These are phyloP conservation scores for Acidomyces sp. DNA, from an alignment of 495 filamentous ascomycete species.

Conservation along the genomic window DNA sequence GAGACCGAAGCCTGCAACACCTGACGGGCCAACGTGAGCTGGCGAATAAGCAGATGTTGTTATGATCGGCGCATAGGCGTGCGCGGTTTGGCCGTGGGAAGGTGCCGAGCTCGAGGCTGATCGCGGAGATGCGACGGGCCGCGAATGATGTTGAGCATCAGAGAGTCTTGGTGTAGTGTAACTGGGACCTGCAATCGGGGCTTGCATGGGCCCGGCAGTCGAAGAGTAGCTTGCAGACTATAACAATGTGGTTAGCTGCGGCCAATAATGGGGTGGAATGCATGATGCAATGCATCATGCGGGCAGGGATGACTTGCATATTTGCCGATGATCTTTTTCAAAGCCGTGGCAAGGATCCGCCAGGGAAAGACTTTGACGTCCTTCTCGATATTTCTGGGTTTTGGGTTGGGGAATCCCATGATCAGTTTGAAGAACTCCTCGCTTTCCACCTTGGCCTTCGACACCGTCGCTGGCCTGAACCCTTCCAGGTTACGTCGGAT, in stretches of 20 bases:
- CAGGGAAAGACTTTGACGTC: constrained; percentile 97
- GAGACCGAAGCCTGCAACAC: constrained; percentile 17
- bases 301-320: constrained; percentile 50
- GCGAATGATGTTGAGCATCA: constrained; percentile 8
- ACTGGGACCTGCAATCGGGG: constrained; percentile 10
- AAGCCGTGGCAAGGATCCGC: constrained; percentile 64
- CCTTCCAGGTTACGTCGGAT: constrained; percentile 91
- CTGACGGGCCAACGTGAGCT: constrained; percentile 7
- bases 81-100: constrained; percentile 3
- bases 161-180: constrained; percentile 5
- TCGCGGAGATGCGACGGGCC: constrained; percentile 8
- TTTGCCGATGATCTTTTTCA: constrained; percentile 98
- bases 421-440: constrained; percentile 98
- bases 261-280: constrained; percentile 5
- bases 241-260: constrained; percentile 10
- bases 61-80: constrained; percentile 6
- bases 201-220: constrained; percentile 29
- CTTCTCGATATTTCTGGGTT: constrained; percentile 96
- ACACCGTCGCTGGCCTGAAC: constrained; percentile 78
- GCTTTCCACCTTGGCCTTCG: constrained; percentile 78
- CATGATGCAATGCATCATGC: constrained; percentile 10
- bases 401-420: constrained; percentile 91
- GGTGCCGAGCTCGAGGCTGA: constrained; percentile 15
- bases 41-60: constrained; percentile 8
- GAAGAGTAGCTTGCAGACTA: constrained; percentile 31